Conservation (phyloP, 2,329 filamentous ascomycete species). For the Beauveria sp. region DNA sequence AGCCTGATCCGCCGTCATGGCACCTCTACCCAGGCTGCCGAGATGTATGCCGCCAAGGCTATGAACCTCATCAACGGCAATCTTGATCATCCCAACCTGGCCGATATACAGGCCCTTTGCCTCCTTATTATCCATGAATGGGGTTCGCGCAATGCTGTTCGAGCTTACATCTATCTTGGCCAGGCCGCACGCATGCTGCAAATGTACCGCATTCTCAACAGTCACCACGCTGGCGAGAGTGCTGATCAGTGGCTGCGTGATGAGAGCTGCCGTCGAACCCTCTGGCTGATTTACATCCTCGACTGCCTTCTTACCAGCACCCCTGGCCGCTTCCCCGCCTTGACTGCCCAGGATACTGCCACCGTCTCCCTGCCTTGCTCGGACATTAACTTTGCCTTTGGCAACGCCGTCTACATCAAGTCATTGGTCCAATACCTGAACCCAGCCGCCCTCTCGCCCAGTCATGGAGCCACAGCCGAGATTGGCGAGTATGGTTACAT, state of each 20-base stretch:
- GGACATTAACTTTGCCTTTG: conserved; percentile 57
- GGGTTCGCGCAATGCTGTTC: conserved; percentile 53
- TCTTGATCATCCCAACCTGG: conserved; percentile 50
- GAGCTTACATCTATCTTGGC: conserved; percentile 55
- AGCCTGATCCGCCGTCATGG: conserved; percentile 51
- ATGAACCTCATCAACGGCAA: conserved; percentile 50
- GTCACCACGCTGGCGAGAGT: conserved; percentile 42
- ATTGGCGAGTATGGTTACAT: conserved; percentile 57
- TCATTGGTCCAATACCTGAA: conserved; percentile 40
- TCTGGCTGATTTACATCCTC: conserved; percentile 56
- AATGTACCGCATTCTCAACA: conserved; percentile 54
- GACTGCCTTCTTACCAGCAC: conserved; percentile 56
- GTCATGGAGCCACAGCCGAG: conserved; percentile 36
- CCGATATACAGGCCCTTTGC: conserved; percentile 54
- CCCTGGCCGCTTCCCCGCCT: conserved; percentile 49
- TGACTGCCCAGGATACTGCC: conserved; percentile 45
- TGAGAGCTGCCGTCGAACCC: conserved; percentile 52
- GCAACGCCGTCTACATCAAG: conserved; percentile 50
- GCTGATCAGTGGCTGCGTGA: conserved; percentile 54
- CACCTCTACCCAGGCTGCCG: conserved; percentile 45
- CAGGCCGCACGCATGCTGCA: conserved; percentile 57
- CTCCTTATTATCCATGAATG: conserved; percentile 56
- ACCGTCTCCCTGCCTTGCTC: conserved; percentile 51
- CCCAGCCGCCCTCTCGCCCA: conserved; percentile 26
- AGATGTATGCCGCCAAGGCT: conserved; percentile 52